Evolutionary conservation across 2,329 filamentous ascomycete genomes (phyloP), one percentile per base, ranked within the genome.

Genomic region (Penicillium sp.): DNA sequence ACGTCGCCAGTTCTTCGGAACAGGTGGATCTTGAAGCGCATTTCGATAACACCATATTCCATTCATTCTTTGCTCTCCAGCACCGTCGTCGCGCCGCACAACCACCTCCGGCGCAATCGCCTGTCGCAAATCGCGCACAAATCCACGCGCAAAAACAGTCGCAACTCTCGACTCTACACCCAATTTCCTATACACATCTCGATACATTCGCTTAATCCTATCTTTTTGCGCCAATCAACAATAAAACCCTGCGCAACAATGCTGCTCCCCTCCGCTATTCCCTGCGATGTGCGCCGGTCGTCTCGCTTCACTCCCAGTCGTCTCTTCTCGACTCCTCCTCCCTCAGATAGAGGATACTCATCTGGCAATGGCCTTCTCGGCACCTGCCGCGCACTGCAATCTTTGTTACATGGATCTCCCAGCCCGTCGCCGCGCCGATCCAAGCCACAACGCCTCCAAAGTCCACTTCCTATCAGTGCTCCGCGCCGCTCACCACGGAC

Each of bases 241-340:
- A 51, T 33, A 43, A 25, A 51, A n/a, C 26, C 25, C 11, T 31
- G 48, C 57, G 52, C 59, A 62, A 70, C 37, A 33, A 76, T 79
- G 77, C 63, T 79, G 46, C 75, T 79, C 55, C 77, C 76, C 54
- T 79, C 77, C 8, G 77, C 77, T 29, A 66, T 79, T 48, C 66
- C 75, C 54, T 78, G 77, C 71, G 76, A 79, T 59, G 64, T 68
- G 64, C 71, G 71, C 59, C 73, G 68, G 59, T 67, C 67, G 54
- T 69, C 72, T 65, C 68, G 69, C 62, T 71, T 74, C 62, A 66
- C 70, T 2, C 62, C 69, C 48, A 71, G 57, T 54, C 71, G 69
- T 55, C 61, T 71, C 18, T 73, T 76, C 57, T 67, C 73, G 25
- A 75, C 74, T 25, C 72, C 74, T 49, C 72, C 73, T 23, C 70